phyloP scores from a whole-genome alignment of 2,329 filamentous ascomycete genomes.

The Exophiala spinifera region DNA sequence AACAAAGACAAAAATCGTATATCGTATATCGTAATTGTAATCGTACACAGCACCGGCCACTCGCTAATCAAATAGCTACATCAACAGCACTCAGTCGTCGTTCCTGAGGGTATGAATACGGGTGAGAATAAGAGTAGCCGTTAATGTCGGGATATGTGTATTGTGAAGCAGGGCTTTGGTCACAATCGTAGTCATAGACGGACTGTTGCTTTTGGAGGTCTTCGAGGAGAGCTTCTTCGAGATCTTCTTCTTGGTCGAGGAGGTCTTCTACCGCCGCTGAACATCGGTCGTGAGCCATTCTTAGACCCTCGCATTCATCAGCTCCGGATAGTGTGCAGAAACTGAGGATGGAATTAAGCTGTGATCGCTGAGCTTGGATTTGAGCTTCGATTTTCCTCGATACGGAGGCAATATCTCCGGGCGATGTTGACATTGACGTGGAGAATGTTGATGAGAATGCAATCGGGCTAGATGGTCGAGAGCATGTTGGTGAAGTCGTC shows the following conservation, averaged over 20 bases:
- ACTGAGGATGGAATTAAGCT: constrained; percentile 27
- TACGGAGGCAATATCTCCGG: constrained; percentile 15
- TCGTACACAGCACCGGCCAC: too few relatives aligned
- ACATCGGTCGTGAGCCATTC: constrained; percentile 27
- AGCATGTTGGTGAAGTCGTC: constrained; percentile 12
- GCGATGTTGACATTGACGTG: constrained; percentile 16
- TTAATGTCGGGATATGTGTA: constrained; percentile 3
- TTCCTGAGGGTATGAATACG: not conserved
- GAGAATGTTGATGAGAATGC: constrained; percentile 9
- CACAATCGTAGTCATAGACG: constrained; percentile 9
- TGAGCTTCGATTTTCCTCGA: constrained; percentile 28
- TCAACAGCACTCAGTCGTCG: constrained; percentile 19
- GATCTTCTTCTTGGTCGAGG: constrained; percentile 26
- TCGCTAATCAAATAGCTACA: constrained; percentile 8
- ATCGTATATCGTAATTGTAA: too few relatives aligned
- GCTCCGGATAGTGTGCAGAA: constrained; percentile 28
- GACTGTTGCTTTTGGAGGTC: constrained; percentile 18
- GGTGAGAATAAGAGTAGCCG: not conserved
- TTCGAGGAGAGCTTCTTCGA: constrained; percentile 23
- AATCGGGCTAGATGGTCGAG: constrained; percentile 16
- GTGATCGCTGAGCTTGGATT: constrained; percentile 26
- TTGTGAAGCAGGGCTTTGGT: not conserved
- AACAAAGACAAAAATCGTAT: too few relatives aligned
- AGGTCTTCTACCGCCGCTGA: constrained; percentile 24
- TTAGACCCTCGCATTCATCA: constrained; percentile 25